These are phyloP conservation scores for Taxawa tesnikishii DNA, from an alignment of 2,329 filamentous ascomycete species.

Conservation along the genomic window DNA sequence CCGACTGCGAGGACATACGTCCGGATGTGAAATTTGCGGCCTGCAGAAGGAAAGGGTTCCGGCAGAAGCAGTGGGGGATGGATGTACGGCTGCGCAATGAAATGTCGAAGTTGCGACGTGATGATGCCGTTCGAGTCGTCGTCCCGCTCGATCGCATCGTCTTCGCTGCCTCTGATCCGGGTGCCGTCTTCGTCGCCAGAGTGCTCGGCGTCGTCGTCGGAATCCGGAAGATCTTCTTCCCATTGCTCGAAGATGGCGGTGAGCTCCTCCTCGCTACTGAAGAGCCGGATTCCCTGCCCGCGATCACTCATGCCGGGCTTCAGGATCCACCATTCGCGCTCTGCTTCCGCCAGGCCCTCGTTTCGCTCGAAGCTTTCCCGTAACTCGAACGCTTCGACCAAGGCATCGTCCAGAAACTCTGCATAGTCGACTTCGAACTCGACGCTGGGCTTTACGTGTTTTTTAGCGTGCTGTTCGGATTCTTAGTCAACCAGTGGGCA, in stretches of 20 bases:
- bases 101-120: constrained; percentile 86
- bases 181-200: constrained; percentile 14
- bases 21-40: constrained; percentile 86
- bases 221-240: constrained; percentile 44
- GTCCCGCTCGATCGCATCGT: constrained; percentile 33
- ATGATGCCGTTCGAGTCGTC: constrained; percentile 47
- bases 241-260: constrained; percentile 81
- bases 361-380: constrained; percentile 66
- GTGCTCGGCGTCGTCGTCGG: constrained; percentile 24
- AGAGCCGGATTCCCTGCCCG: constrained; percentile 83
- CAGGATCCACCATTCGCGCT: constrained; percentile 86
- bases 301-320: constrained; percentile 97
- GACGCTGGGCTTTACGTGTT: constrained; percentile 65
- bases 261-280: constrained; percentile 75
- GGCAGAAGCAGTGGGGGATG: constrained; percentile 66
- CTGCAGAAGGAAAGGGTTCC: constrained; percentile 32
- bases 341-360: constrained; percentile 25
- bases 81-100: constrained; percentile 92
- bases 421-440: constrained; percentile 93
- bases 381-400: constrained; percentile 75
- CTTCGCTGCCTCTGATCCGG: constrained; percentile 20
- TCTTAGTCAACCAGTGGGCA: constrained; percentile 73
- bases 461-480: constrained; percentile 57
- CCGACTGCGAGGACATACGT: constrained; percentile 80
- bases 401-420: constrained; percentile 87